Base-by-base conservation (phyloP, 192 early-diverging fungal genomes). In the Chytriomyces sp. region DNA sequence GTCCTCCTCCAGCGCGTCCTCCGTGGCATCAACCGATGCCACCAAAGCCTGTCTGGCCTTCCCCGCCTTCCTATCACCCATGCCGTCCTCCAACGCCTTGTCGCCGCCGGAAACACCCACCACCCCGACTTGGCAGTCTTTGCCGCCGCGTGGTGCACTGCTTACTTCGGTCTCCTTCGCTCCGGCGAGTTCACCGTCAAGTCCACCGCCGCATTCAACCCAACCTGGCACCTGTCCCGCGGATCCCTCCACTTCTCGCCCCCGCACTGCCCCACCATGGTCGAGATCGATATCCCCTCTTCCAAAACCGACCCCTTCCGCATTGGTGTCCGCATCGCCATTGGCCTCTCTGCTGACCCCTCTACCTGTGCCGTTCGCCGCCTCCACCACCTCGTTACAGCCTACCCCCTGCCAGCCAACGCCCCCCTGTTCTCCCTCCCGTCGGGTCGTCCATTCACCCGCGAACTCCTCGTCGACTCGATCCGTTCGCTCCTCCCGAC, bases 241-340 rank as follows among this genome's bases (percentile, higher is more conserved):
- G 62, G 35, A 20, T 20, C 23, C 35, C 23, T 24, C 23, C 20
- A 11, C 16, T 63, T 63, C 62, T 63, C 11, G 23, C 62, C 62
- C 0, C 10, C 24, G 2, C 11, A 63, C 23, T 11, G 3, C 1
- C 62, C 62, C 35, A 10, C 11, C 18, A 23, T 24, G 67, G 48
- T 50, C 11, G 5, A 50, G 45, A 18, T 50, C 10, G 0, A 18
- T 2, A 68, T 68, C 44, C 67, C 67, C 1, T 48, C 18, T 1
- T 68, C 67, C 48, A 68, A 50, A 3, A 68, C 67, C 0, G 67
- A 68, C 67, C 67, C 67, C 6, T 68, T 68, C 5, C n/a, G 67
- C 10, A 26, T 26, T 8, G 69, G 69, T 4, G 53, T 49, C 10
- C 24, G 2, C 10, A 20, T 72, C 1, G 50, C 48, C 47, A 57